Conservation (phyloP, 176 grass and related monocot genomes). For the Echinochloa phyllopogon region DNA sequence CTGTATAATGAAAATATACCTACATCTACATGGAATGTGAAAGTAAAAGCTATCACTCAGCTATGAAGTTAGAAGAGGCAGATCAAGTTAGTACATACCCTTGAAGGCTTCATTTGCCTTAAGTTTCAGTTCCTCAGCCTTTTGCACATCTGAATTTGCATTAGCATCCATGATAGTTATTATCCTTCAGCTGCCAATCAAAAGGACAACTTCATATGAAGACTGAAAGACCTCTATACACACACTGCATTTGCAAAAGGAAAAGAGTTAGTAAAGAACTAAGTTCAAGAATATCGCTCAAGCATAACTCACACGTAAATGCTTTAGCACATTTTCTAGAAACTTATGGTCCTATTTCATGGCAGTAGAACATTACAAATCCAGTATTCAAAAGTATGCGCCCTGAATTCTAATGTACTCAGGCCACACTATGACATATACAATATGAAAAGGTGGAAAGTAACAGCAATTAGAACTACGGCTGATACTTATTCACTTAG, state of each 20-base stretch:
- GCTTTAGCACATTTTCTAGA: neutral
- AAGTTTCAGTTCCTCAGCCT: slow-evolving; percentile 78
- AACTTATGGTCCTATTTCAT: slow-evolving; percentile 15
- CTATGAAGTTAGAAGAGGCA: neutral
- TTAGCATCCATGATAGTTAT: slow-evolving; percentile 47
- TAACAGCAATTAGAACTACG: neutral
- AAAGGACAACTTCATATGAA: slow-evolving; percentile 14
- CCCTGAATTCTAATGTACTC: neutral
- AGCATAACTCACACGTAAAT: neutral
- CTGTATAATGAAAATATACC: slow-evolving; percentile 45
- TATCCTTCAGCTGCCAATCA: slow-evolving; percentile 15
- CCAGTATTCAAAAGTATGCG: neutral
- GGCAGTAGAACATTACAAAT: neutral
- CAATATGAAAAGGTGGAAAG: neutral
- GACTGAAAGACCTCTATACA: neutral
- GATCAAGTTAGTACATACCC: slow-evolving; percentile 50
- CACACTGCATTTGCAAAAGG: slow-evolving; percentile 16
- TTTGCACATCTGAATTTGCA: slow-evolving; percentile 63
- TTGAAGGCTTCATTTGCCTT: slow-evolving; percentile 91
- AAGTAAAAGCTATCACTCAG: neutral
- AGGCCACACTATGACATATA: neutral
- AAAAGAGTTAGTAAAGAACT: slow-evolving; percentile 30
- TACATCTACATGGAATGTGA: slow-evolving; percentile 22
- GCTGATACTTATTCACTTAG: neutral
- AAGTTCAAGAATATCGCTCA: neutral